These are phyloP conservation scores for Aspergillus baeticus DNA, from an alignment of 495 filamentous ascomycete genomes.

Conservation along the genomic window DNA sequence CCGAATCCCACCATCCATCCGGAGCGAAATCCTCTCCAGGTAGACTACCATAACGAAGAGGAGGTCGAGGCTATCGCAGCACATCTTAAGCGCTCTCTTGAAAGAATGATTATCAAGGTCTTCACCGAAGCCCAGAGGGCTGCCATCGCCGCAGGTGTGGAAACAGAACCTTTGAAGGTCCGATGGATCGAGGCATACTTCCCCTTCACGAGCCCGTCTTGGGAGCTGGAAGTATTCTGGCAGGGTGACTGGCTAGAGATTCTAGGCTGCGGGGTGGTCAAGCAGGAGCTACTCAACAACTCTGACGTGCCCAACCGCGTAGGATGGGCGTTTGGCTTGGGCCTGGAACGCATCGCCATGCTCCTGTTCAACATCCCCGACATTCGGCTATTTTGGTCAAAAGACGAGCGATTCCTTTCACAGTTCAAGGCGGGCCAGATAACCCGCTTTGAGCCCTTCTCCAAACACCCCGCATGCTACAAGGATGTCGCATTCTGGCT, in stretches of 20 bases:
- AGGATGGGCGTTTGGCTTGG: conserved; percentile 95
- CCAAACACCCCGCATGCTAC: conserved; percentile 80
- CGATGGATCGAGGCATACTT: conserved; percentile 97
- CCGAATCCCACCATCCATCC: conserved; percentile 76
- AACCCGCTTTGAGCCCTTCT: conserved; percentile 77
- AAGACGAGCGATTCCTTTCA: conserved; percentile 72
- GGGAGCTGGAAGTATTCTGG: conserved; percentile 96
- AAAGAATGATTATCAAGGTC: conserved; percentile 84
- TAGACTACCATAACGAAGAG: conserved; percentile 61
- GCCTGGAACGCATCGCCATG: conserved; percentile 94
- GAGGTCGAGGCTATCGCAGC: conserved; percentile 81
- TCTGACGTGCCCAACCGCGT: conserved; percentile 73
- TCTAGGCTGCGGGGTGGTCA: conserved; percentile 86
- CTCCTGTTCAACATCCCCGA: conserved; percentile 92
- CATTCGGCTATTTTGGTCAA: conserved; percentile 96
- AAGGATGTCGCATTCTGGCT: conserved; percentile 97
- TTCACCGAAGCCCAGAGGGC: conserved; percentile 77
- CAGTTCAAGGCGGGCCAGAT: conserved; percentile 75
- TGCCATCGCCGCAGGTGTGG: conserved; percentile 45
- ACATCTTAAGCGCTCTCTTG: conserved; percentile 87
- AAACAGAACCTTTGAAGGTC: conserved; percentile 70
- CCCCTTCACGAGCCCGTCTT: conserved; percentile 91
- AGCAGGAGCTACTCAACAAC: conserved; percentile 74
- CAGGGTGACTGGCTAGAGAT: conserved; percentile 93
- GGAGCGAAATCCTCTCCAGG: conserved; percentile 81